A percentile compares a stretch with the other conserved stretches of the same genome.
These are phyloP conservation scores for Tricladium varicosporioides DNA, from an alignment of 2,329 filamentous ascomycete genomes.

Conservation along the genomic window DNA sequence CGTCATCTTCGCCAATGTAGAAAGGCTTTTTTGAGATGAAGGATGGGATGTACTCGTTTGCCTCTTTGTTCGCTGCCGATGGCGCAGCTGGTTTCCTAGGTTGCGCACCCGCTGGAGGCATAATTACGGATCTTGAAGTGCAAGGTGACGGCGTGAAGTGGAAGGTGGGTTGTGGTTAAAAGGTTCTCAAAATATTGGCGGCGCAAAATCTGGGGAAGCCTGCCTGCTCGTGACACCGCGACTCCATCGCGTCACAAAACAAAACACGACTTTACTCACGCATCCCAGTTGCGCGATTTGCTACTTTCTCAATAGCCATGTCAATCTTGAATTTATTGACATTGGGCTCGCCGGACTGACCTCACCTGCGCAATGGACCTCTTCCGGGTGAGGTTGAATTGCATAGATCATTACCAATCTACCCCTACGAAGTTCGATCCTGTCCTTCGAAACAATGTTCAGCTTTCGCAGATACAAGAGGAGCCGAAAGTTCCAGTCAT, in stretches of 20 bases:
- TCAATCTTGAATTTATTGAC: constrained; percentile 1
- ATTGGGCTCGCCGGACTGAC: constrained; percentile 11
- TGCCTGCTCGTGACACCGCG: constrained; percentile 12
- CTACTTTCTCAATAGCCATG: constrained; percentile 3
- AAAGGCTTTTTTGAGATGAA: constrained; percentile 99
- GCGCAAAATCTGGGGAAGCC: no score
- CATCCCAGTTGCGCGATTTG: neutral
- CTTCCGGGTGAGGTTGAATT: constrained; percentile 91
- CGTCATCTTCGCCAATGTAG: constrained; percentile 79
- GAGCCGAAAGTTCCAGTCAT: constrained; percentile 80
- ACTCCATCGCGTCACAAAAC: constrained; percentile 8
- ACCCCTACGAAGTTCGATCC: constrained; percentile 79
- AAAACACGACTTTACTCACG: constrained; percentile 5
- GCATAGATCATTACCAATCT: constrained; percentile 91
- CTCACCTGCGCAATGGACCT: constrained; percentile 53
- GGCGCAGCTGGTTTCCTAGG: constrained; percentile 33
- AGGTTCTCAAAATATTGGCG: no score
- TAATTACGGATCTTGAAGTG: constrained; percentile 17
- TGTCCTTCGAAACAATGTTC: constrained; percentile 64
- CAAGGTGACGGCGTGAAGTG: neutral
- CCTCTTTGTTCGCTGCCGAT: constrained; percentile 67
- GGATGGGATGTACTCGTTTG: constrained; percentile 96
- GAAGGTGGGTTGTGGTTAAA: neutral
- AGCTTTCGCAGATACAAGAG: constrained; percentile 55
- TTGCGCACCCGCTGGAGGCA: constrained; percentile 40